A percentile compares a stretch with the other conserved stretches of the same genome.
Conservation (phyloP, 2,329 filamentous ascomycete species). For the Boeremia lycopersici region DNA sequence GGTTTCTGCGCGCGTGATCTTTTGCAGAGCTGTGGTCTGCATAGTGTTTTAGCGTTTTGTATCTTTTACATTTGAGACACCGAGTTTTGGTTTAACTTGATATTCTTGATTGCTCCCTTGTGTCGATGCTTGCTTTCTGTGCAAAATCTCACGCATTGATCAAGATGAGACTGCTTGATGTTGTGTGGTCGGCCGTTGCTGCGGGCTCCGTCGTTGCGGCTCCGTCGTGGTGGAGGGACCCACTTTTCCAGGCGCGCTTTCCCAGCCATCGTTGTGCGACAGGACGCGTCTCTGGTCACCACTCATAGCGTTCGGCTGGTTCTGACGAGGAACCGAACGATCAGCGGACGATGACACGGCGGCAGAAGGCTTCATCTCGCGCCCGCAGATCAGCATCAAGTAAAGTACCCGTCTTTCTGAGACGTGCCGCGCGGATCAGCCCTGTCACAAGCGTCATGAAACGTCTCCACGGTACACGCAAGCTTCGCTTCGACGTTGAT, state of each 20-base stretch:
- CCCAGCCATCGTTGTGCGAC: neutral
- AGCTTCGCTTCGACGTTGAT: constrained; percentile 11
- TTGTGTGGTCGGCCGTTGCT: neutral
- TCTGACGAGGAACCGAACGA: neutral
- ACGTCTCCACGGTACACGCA: constrained; percentile 17
- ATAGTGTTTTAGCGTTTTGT: neutral
- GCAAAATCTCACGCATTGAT: neutral
- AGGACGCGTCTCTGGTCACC: neutral
- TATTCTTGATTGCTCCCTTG: neutral
- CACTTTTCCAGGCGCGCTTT: constrained; percentile 5
- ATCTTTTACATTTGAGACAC: neutral
- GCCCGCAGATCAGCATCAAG: constrained; percentile 3
- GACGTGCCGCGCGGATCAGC: constrained; percentile 8
- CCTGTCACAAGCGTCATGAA: constrained; percentile 15
- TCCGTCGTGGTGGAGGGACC: neutral
- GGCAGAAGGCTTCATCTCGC: neutral
- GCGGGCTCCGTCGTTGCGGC: neutral
- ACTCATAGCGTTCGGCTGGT: neutral
- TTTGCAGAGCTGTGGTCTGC: neutral
- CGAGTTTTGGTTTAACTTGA: neutral
- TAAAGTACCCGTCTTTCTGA: constrained; percentile 1
- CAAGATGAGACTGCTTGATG: neutral
- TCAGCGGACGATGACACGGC: neutral
- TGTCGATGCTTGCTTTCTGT: too few species aligned
- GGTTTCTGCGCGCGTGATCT: constrained; percentile 4